Evolutionary conservation across 768 basidiomycete genomes (phyloP).

Genomic region (Boletus pseudopeckii): DNA sequence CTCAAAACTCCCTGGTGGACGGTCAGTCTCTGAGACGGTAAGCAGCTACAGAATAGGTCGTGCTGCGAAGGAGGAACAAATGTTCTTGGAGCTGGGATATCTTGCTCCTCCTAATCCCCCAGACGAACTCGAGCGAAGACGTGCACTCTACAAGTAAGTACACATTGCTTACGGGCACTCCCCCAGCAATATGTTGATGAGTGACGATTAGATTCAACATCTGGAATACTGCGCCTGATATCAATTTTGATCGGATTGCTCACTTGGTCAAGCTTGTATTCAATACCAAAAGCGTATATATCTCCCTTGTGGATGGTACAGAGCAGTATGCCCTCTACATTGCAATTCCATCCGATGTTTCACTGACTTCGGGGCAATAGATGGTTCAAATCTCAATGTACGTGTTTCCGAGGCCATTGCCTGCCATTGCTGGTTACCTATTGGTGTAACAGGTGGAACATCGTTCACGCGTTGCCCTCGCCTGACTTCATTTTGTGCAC

Average conservation of each 20-base stretch:
- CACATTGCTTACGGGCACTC: background rate
- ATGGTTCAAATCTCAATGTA: slow-evolving; percentile 91
- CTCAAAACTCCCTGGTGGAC: slow-evolving; percentile 31
- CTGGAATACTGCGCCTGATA: slow-evolving; percentile 79
- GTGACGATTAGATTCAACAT: slow-evolving; percentile 73
- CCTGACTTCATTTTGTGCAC: slow-evolving; percentile 74
- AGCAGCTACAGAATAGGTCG: slow-evolving; percentile 40
- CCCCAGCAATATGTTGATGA: slow-evolving; percentile 1
- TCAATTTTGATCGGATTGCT: slow-evolving; percentile 91
- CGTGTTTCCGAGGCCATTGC: slow-evolving; percentile 22
- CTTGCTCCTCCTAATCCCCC: slow-evolving; percentile 81
- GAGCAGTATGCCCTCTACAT: slow-evolving; percentile 58
- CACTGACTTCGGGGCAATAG: slow-evolving; percentile 34
- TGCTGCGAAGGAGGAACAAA: slow-evolving; percentile 63
- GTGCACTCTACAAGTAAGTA: slow-evolving; percentile 79
- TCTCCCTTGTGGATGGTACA: slow-evolving; percentile 79
- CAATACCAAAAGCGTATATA: slow-evolving; percentile 78
- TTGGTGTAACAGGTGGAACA: slow-evolving; percentile 41
- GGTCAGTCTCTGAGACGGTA: slow-evolving; percentile 33
- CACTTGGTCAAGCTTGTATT: slow-evolving; percentile 93
- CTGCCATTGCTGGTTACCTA: background rate
- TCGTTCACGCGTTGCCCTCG: slow-evolving; percentile 45
- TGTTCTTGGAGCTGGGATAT: slow-evolving; percentile 62
- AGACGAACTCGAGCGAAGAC: slow-evolving; percentile 75
- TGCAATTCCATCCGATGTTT: background rate